These are phyloP conservation scores for Pestalotiopsis sp. DNA, from an alignment of 2,329 filamentous ascomycete genomes.

Conservation along the genomic window DNA sequence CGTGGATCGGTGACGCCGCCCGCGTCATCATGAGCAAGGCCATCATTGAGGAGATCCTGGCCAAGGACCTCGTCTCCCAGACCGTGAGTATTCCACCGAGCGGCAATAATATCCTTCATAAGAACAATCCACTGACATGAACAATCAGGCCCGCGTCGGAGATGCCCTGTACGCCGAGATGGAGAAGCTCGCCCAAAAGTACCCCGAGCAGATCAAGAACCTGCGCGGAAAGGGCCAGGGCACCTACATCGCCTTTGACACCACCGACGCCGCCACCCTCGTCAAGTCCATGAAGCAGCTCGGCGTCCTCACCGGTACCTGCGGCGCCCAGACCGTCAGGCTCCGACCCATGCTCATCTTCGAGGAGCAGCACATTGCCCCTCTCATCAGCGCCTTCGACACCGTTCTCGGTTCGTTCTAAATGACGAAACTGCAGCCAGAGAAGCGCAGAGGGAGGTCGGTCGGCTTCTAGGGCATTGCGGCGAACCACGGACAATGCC, in stretches of 20 bases:
- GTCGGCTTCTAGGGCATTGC: background rate
- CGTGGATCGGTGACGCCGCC: constrained; percentile 85
- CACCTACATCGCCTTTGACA: constrained; percentile 92
- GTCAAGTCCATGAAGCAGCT: constrained; percentile 71
- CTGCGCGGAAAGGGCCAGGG: constrained; percentile 84
- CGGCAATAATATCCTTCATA: background rate
- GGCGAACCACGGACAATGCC: background rate
- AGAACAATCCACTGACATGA: constrained; percentile 38
- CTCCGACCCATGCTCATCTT: constrained; percentile 90
- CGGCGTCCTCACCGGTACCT: constrained; percentile 86
- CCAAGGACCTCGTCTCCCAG: constrained; percentile 68
- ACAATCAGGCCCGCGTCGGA: constrained; percentile 71
- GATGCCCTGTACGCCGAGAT: constrained; percentile 76
- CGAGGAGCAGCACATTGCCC: constrained; percentile 71
- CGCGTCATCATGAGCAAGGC: constrained; percentile 82
- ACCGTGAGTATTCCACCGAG: background rate
- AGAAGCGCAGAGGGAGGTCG: background rate
- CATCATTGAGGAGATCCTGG: constrained; percentile 80
- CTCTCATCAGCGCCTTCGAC: background rate
- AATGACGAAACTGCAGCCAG: background rate
- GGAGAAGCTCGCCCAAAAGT: constrained; percentile 66
- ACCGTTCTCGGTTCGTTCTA: background rate
- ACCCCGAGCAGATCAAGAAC: constrained; percentile 78
- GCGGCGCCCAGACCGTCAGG: constrained; percentile 69
- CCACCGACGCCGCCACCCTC: constrained; percentile 77